Conservation (phyloP, 148 eudicot genomes). For the Heliosperma pusillum region DNA sequence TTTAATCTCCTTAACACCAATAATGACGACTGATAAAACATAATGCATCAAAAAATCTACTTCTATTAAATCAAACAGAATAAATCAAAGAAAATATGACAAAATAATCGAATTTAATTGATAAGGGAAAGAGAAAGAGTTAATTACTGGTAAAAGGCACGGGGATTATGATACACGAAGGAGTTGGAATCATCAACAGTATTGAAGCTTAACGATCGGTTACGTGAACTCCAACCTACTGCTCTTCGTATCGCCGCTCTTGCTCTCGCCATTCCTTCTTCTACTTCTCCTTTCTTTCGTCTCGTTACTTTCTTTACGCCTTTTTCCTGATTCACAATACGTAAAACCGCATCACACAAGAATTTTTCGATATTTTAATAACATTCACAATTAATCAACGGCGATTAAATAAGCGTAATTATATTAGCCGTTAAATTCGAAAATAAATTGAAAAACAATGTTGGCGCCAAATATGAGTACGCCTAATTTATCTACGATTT, state of each 20-base stretch:
- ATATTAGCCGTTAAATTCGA: too few relatives aligned
- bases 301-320: neutral
- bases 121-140: neutral
- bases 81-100: neutral
- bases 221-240: slow-evolving; percentile 37
- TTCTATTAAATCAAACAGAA: too few relatives aligned
- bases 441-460: neutral
- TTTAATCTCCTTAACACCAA: too few relatives aligned
- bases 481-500: neutral
- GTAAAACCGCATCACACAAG: neutral
- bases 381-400: too few relatives aligned
- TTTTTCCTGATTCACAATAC: neutral
- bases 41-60: neutral
- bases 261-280: slow-evolving; percentile 63
- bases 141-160: slow-evolving; percentile 57
- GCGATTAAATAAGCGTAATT: too few relatives aligned
- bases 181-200: slow-evolving; percentile 17
- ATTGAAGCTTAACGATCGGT: slow-evolving; percentile 21
- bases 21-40: neutral
- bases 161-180: slow-evolving; percentile 52
- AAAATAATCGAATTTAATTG: neutral
- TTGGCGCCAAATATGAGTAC: neutral
- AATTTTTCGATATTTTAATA: too few relatives aligned
- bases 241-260: slow-evolving; percentile 48
- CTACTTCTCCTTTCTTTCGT: slow-evolving; percentile 25